Evolutionary conservation across 1,284 basidiomycete species (phyloP).

Genomic region (Ustilago crameri): DNA sequence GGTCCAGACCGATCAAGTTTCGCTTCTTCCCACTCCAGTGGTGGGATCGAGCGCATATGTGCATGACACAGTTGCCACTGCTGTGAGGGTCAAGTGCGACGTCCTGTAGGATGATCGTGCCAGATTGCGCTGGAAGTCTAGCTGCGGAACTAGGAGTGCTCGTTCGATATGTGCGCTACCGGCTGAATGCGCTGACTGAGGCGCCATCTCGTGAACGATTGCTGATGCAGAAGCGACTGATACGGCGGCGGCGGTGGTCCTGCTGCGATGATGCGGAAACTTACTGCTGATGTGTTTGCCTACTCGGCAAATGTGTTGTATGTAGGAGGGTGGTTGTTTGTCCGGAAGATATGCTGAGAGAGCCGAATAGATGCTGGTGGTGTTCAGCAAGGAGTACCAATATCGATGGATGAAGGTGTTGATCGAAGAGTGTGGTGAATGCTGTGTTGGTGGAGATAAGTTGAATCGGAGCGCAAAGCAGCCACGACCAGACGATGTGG

Average conservation of each 20-base stretch:
- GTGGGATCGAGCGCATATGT: too few relatives aligned
- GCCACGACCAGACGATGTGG: slow-evolving; percentile 25
- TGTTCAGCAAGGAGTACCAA: slow-evolving; percentile 9
- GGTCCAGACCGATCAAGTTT: too few relatives aligned
- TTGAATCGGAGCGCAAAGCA: not conserved
- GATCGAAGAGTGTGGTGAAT: slow-evolving; percentile 9
- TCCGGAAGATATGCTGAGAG: not conserved
- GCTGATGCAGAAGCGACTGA: not conserved
- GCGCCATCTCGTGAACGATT: too few relatives aligned
- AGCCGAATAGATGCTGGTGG: slow-evolving; percentile 2
- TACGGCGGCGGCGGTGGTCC: not conserved
- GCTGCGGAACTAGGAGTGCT: too few relatives aligned
- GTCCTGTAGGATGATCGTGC: too few relatives aligned
- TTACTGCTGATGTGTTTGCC: slow-evolving; percentile 7
- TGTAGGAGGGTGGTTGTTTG: slow-evolving; percentile 1
- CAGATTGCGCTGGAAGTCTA: too few relatives aligned
- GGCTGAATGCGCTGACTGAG: too few relatives aligned
- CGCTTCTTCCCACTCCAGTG: too few relatives aligned
- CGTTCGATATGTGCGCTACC: too few relatives aligned
- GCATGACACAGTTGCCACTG: too few relatives aligned
- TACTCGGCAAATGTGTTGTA: slow-evolving; percentile 17
- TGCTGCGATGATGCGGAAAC: not conserved
- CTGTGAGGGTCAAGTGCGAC: too few relatives aligned
- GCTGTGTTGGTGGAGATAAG: slow-evolving; percentile 25
- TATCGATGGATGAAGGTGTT: slow-evolving; percentile 4